Base-by-base conservation (phyloP, 345 rosid species). In the Rhodomyrtus tomentosa region DNA sequence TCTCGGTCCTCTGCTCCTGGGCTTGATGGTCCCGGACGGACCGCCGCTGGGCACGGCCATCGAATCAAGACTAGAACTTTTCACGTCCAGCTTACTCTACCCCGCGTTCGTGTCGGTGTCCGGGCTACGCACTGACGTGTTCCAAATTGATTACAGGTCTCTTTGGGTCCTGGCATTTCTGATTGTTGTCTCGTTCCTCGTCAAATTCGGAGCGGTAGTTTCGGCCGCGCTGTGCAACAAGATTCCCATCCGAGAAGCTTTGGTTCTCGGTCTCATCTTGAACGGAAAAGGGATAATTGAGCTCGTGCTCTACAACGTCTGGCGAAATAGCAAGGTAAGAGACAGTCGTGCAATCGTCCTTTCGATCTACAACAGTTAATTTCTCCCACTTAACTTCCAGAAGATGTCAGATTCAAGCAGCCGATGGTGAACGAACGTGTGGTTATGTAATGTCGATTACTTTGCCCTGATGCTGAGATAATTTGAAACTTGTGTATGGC, bases 1-100 rank as follows among this genome's bases (percentile, higher is more conserved):
- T 48, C 15, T 89, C 2, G 91, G 91, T 5, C 90, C 90, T 4
- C 84, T 89, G 24, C 27, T 90, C 20, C 56, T 89, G 12, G 93
- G 95, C 22, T 55, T 93, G 55, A 87, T 86, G 21, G 86, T 91
- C 48, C 93, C 93, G 1, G 88, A 89, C 3, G 93, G 95, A 10
- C 91, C 93, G 13, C 93, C 95, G 0, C 72, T 92, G 16, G 92
- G 90, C 24, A 84, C 91, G 6, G 89, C 89, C 27, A 48, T 93
- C 29, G 89, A 81, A 20, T 83, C 85, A 1, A 91, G 82, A 80
- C 48, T 89, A 4, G 93, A 90, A 29, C 6, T 86, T 7, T 32
- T 89, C 14, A 80, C 83, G 13, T 25, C 81, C 25, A 81, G 88
- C 14, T 50, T 91, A 4, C 56, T 93, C 21, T 84, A 87, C 40